A percentile compares a stretch with the other conserved stretches of the same genome.
These are phyloP conservation scores for Coniochaeta sp. DNA, from an alignment of 2,329 filamentous ascomycete species.

Conservation along the genomic window DNA sequence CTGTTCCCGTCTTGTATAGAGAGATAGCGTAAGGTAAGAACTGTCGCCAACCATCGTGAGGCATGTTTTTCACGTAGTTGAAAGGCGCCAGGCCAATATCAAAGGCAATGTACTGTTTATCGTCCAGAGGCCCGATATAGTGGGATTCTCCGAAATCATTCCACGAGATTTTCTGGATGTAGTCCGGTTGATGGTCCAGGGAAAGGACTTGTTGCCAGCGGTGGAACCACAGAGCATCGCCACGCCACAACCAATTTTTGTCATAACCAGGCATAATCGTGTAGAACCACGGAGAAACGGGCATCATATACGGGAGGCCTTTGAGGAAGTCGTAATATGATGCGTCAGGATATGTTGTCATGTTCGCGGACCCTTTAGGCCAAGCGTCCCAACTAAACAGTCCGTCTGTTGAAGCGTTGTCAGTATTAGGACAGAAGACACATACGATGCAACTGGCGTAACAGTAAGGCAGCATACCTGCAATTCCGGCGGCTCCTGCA, in stretches of 20 bases:
- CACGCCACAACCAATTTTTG: slow-evolving; percentile 58
- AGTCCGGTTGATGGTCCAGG: slow-evolving; percentile 28
- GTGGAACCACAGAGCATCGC: slow-evolving; percentile 36
- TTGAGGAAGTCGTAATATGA: slow-evolving; percentile 25
- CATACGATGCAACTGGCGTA: too few relatives aligned
- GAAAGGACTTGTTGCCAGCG: slow-evolving; percentile 37
- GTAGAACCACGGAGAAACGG: slow-evolving; percentile 52
- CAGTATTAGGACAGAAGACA: too few relatives aligned
- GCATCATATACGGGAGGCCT: slow-evolving; percentile 41
- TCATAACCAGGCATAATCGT: slow-evolving; percentile 48
- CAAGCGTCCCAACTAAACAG: slow-evolving; percentile 31
- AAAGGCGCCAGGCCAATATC: slow-evolving; percentile 22
- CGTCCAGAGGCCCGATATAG: slow-evolving; percentile 27
- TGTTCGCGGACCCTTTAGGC: slow-evolving; percentile 22
- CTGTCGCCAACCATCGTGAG: slow-evolving; percentile 42
- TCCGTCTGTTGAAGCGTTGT: slow-evolving; percentile 21
- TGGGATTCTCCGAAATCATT: slow-evolving; percentile 51
- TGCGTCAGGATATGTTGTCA: slow-evolving; percentile 25
- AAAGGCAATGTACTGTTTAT: background rate
- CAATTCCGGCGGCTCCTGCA: slow-evolving; percentile 8
- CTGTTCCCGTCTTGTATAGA: slow-evolving; percentile 36
- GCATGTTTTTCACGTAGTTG: slow-evolving; percentile 38
- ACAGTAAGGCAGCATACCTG: too few relatives aligned
- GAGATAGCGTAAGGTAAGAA: slow-evolving; percentile 43
- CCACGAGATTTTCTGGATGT: slow-evolving; percentile 39